Evolutionary conservation across 768 basidiomycete genomes (phyloP).

Genomic region (Rhodotorula diobovata): DNA sequence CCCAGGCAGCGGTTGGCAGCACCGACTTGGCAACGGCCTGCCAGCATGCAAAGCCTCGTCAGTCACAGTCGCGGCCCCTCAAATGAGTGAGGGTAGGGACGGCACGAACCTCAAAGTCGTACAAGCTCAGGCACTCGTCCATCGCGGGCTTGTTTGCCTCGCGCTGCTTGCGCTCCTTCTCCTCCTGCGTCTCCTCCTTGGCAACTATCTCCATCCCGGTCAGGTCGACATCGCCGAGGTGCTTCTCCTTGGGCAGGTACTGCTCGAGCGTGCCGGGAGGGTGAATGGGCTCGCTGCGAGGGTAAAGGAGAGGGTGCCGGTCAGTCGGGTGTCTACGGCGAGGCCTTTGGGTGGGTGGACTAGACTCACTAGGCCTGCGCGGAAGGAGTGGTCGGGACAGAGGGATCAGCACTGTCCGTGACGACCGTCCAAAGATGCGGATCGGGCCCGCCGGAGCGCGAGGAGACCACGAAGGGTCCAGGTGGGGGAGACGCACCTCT

Average conservation of each 20-base stretch:
- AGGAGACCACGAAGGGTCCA: background rate
- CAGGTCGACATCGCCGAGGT: slow-evolving; percentile 64
- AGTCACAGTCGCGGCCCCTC: too few species aligned
- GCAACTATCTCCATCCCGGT: slow-evolving; percentile 55
- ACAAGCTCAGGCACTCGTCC: slow-evolving; percentile 64
- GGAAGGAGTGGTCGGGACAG: too few species aligned
- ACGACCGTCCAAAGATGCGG: too few species aligned
- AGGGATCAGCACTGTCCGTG: background rate
- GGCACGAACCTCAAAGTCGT: slow-evolving; percentile 69
- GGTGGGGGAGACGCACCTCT: slow-evolving; percentile 37
- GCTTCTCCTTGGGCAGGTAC: slow-evolving; percentile 64
- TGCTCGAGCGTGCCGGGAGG: slow-evolving; percentile 69
- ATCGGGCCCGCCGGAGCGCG: too few species aligned
- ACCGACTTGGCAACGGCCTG: slow-evolving; percentile 68
- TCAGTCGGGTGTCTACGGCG: background rate
- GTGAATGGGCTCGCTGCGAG: slow-evolving; percentile 59
- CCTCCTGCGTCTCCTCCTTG: slow-evolving; percentile 60
- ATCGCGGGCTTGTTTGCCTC: slow-evolving; percentile 66
- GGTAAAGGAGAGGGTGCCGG: background rate
- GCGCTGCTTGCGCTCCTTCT: slow-evolving; percentile 65
- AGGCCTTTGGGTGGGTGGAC: background rate
- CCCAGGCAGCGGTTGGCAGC: slow-evolving; percentile 61
- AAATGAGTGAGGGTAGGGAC: background rate
- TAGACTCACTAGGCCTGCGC: slow-evolving; percentile 31
- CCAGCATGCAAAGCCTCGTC: background rate